Percentiles rank a stretch among this genome's conserved stretches.
Evolutionary conservation across 2,329 filamentous ascomycete genomes (phyloP).

Genomic region (Amesomyces nigricolor): DNA sequence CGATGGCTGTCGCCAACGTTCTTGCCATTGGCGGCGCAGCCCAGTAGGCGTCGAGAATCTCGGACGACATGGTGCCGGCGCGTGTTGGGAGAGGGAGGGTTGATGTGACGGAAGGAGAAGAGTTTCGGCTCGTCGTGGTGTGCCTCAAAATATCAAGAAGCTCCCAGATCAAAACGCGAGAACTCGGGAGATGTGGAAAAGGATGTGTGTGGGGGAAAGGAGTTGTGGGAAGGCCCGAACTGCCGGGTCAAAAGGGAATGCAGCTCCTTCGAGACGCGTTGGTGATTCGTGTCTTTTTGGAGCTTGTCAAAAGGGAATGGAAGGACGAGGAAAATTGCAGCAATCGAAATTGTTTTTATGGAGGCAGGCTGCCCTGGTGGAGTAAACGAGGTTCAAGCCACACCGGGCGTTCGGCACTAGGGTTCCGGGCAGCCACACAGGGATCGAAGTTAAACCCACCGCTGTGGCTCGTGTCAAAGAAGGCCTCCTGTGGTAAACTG

Average conservation of each 20-base stretch:
- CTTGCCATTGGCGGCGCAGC: slow-evolving; percentile 46
- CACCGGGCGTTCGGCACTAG: slow-evolving; percentile 6
- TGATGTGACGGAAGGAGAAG: slow-evolving; percentile 5
- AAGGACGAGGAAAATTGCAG: slow-evolving; percentile 21
- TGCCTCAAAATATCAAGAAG: slow-evolving; percentile 19
- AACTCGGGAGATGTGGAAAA: slow-evolving; percentile 19
- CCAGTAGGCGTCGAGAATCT: slow-evolving; percentile 38
- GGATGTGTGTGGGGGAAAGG: slow-evolving; percentile 4
- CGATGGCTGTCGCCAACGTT: slow-evolving; percentile 60
- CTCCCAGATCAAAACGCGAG: slow-evolving; percentile 17
- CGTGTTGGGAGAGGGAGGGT: slow-evolving; percentile 5
- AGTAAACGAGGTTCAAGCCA: slow-evolving; percentile 19
- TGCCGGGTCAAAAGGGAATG: slow-evolving; percentile 12
- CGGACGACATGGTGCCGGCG: slow-evolving; percentile 28
- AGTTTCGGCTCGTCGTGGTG: slow-evolving; percentile 8
- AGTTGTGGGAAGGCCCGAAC: slow-evolving; percentile 10
- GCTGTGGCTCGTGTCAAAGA: neutral
- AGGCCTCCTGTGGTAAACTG: neutral
- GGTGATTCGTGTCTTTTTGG: slow-evolving; percentile 29
- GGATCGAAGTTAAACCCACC: neutral
- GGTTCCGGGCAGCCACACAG: slow-evolving; percentile 3
- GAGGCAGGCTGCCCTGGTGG: slow-evolving; percentile 16
- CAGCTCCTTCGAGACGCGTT: slow-evolving; percentile 19
- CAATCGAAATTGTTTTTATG: slow-evolving; percentile 23
- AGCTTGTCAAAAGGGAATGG: slow-evolving; percentile 16